These are phyloP conservation scores for Colletotrichum tamarilloi DNA, from an alignment of 2,329 filamentous ascomycete genomes.

Conservation along the genomic window DNA sequence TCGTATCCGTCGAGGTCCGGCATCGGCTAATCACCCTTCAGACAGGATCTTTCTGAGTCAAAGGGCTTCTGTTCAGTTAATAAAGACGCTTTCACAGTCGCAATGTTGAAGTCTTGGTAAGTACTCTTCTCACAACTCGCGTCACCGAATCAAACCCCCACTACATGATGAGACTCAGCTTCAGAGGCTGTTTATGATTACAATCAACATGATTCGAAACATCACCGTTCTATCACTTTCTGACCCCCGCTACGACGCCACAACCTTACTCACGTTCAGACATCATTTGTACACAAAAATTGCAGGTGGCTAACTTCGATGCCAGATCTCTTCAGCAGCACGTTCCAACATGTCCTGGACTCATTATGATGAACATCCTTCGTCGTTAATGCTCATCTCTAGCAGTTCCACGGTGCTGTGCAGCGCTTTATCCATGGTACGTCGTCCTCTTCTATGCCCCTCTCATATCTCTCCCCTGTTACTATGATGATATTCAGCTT, in stretches of 20 bases:
- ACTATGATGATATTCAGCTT: conserved; percentile 51
- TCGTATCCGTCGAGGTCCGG: background rate
- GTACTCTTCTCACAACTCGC: background rate
- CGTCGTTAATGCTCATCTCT: background rate
- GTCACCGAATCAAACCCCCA: background rate
- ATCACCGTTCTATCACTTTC: conserved; percentile 45
- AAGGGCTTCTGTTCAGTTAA: too few species aligned
- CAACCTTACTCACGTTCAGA: background rate
- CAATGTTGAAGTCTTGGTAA: background rate
- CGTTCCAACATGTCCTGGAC: background rate
- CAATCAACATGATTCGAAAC: conserved; percentile 49
- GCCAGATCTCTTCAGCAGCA: background rate
- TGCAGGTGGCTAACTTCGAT: background rate
- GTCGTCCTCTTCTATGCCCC: background rate
- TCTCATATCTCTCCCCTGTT: background rate
- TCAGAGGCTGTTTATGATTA: conserved; percentile 62
- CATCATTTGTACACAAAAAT: too few species aligned
- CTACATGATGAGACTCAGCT: conserved; percentile 51
- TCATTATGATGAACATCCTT: background rate
- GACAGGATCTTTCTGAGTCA: background rate
- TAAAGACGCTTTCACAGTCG: too few species aligned
- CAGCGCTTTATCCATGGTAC: background rate
- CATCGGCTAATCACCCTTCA: background rate
- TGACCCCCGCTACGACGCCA: background rate
- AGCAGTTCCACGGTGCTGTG: too few species aligned